Conservation (phyloP, 2,329 filamentous ascomycete species). For the Aureobasidium pullulans region DNA sequence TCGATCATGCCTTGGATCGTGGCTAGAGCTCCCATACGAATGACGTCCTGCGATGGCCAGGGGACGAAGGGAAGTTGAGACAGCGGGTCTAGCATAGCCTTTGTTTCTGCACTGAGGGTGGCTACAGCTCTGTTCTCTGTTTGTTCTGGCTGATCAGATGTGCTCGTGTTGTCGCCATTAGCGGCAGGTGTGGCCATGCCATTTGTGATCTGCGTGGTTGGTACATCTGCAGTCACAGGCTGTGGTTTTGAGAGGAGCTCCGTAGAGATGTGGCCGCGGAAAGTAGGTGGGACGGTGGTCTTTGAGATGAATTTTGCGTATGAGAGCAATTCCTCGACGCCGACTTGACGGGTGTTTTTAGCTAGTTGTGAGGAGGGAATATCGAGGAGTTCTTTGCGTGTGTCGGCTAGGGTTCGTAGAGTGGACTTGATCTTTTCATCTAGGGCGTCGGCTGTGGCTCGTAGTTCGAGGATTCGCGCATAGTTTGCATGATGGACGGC, state of each 20-base stretch:
- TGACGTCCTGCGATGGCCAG: slow-evolving; percentile 66
- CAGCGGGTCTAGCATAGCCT: slow-evolving; percentile 45
- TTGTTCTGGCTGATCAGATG: not conserved
- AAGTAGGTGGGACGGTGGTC: slow-evolving; percentile 65
- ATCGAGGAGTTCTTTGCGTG: slow-evolving; percentile 64
- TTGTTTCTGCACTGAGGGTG: slow-evolving; percentile 29
- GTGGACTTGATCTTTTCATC: slow-evolving; percentile 68
- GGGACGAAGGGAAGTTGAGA: slow-evolving; percentile 58
- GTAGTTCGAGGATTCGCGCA: slow-evolving; percentile 60
- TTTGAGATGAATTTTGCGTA: slow-evolving; percentile 76
- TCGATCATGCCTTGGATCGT: slow-evolving; percentile 53
- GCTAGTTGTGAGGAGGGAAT: slow-evolving; percentile 39
- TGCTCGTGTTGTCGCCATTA: not conserved
- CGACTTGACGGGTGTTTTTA: slow-evolving; percentile 43
- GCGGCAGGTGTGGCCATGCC: slow-evolving; percentile 25
- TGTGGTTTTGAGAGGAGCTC: not conserved
- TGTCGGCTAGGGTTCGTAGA: slow-evolving; percentile 60
- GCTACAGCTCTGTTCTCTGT: slow-evolving; percentile 14
- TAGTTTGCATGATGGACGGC: slow-evolving; percentile 70
- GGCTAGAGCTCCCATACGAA: slow-evolving; percentile 61
- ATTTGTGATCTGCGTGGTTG: slow-evolving; percentile 22
- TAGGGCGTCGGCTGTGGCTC: slow-evolving; percentile 55
- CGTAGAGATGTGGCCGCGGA: slow-evolving; percentile 19
- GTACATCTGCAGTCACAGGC: not conserved
- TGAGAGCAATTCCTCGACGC: slow-evolving; percentile 64